Evolutionary conservation across 805 yeast species (phyloP), one percentile per base, ranked within the genome.

Genomic region (Hanseniaspora jakobsenii): DNA sequence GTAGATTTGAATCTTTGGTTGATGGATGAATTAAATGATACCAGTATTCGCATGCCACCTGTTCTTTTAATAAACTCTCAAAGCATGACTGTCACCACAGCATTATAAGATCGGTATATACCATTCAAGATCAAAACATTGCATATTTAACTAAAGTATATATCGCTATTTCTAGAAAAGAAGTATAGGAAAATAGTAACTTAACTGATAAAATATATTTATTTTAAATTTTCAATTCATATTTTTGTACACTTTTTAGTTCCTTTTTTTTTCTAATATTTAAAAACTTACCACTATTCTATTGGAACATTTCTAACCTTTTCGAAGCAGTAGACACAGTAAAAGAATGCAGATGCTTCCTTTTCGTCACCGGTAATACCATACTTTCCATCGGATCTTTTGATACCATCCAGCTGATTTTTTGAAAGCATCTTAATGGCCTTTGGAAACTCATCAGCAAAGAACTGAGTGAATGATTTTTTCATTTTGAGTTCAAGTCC

Each of bases 11-110:
- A 86, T 37, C 61, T 81, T 5, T 84, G 95, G 91, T 69, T 89
- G 47, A 73, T 76, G 35, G 84, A 73, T 4, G 24, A 32, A n/a
- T 26, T 32, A 13, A 19, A 16, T 4, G 26, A 29, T 12, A 10
- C 16, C 5, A 13, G 16, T 17, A 21, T 19, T 2, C 34, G 35
- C n/a, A 63, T 91, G 31, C 95, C 95, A 0, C 95, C 97, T 0
- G 70, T 76, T 1, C 58, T 91, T 58, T 61, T 91, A 49, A 70
- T 91, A 44, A 89, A 91, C 56, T 84, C 96, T 0, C 94, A 85
- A 64, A 81, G 94, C 0, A 86, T 91, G 69, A 91, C 98, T 0
- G 98, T 89, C 2, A 89, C 98, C 0, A 87, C 96, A 5, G 91
- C 94, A 27, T 65, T 89, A 50, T 87, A 64, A 52, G n/a, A n/a